Evolutionary conservation across 768 basidiomycete species (phyloP), one percentile per base, ranked within the genome.

Genomic region (Serendipita indica): DNA sequence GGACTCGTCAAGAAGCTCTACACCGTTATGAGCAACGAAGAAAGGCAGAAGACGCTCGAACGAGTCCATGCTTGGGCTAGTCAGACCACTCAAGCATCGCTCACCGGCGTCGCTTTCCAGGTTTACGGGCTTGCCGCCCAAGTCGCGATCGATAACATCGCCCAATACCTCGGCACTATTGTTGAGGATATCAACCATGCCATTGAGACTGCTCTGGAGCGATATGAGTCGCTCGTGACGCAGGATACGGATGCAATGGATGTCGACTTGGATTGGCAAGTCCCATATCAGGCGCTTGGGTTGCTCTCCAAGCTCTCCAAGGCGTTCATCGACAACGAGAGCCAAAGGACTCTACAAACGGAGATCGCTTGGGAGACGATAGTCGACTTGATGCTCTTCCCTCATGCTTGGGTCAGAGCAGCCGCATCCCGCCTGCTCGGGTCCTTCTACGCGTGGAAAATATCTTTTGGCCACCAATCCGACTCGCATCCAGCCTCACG

Each of bases 341-440:
- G 74, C 2, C 71, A 67, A 1, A 69, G 77, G 34, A 70, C 73
- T 6, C 74, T 74, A 39, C 49, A 60, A 30, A 39, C 57, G 13
- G 22, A 52, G 0, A 72, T 88, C 0, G 67, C 75, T 1, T 94
- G 92, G 91, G 64, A 70, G 7, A 66, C 73, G 1, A 74, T 96
- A 39, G 72, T 79, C 22, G 64, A 72, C 0, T 82, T 86, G 64
- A 78, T 97, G 2, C 74, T 86, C 2, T 97, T 84, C 71, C 92
- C 93, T 3, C 96, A 99, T 68, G 80, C 89, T 3, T 97, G 93
- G 94, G 91, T 96, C 0, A 83, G 93, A 39, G 81, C 80, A 3
- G 85, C 84, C 0, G 77, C 91, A 1, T 83, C 84, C 60, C 77
- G 89, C 58, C 74, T 91, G 12, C 68, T 96, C 2, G 89, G 89